phyloP scores from a whole-genome alignment of 1,139 yeast species.

The Sugiyamaella castrensis region DNA sequence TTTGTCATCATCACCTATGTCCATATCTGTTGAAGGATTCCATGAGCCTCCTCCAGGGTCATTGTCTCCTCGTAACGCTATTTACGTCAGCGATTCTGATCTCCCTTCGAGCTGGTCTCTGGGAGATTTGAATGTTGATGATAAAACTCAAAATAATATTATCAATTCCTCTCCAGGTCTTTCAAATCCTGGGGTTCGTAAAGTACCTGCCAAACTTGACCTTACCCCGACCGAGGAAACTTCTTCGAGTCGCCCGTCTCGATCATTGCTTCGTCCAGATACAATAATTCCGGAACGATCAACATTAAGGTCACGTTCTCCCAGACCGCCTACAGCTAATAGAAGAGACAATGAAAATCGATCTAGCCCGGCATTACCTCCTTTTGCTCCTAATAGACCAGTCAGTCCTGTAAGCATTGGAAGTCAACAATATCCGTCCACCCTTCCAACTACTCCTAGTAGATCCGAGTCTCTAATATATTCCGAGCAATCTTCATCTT shows the following conservation, averaged over 20 bases:
- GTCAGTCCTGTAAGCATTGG: background rate
- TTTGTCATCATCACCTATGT: too few species aligned
- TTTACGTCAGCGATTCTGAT: slow-evolving; percentile 16
- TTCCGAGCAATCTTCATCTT: background rate
- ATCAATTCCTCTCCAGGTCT: slow-evolving; percentile 4
- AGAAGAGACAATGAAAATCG: too few species aligned
- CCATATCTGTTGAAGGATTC: slow-evolving; percentile 7
- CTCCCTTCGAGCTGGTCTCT: slow-evolving; percentile 16
- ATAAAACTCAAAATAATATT: slow-evolving; percentile 6
- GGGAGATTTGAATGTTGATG: slow-evolving; percentile 10
- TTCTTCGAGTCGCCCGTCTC: background rate
- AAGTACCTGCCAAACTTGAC: too few species aligned
- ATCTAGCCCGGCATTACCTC: background rate
- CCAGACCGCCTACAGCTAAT: slow-evolving; percentile 11
- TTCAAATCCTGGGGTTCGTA: background rate
- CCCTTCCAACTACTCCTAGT: slow-evolving; percentile 4
- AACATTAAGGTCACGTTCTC: slow-evolving; percentile 23
- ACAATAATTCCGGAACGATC: slow-evolving; percentile 24
- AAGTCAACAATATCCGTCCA: background rate
- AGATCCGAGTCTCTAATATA: background rate
- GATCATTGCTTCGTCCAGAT: slow-evolving; percentile 8
- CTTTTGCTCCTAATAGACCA: slow-evolving; percentile 4
- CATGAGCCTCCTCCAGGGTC: slow-evolving; percentile 11
- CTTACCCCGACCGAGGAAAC: too few species aligned
- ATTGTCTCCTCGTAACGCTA: slow-evolving; percentile 18